Evolutionary conservation across 108 stramenopile genomes (phyloP), one percentile per base, ranked within the genome.

Genomic region (Discostella stelligeroides): DNA sequence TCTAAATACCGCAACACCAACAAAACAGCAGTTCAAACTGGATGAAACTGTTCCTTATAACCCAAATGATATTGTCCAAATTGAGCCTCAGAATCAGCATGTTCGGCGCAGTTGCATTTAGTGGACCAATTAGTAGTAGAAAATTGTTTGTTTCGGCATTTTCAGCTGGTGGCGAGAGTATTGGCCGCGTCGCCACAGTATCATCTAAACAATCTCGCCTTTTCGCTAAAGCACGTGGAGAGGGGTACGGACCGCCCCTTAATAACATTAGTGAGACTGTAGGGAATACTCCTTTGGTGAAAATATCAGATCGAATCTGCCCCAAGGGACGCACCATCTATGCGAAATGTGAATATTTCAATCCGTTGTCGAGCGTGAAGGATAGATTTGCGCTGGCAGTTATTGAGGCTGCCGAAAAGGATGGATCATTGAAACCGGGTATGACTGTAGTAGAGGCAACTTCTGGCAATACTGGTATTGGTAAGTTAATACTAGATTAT

Each of bases 391-490:
- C 82, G 17, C 83, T 95, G 43, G 48, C 74, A 7, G 75, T 88
- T 67, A 92, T 97, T 68, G 88, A 92, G 24, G 76, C 86, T 15
- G 92, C 92, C 5, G 95, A 95, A 59, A 67, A 66, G 18, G 53
- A 76, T 41, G 94, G 95, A 4, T 58, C 76, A 53, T 63, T 96
- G 55, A 81, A 75, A 46, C 88, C 87, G 9, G 97, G 97, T 9
- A 71, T 92, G 51, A 93, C 92, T 1, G 90, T 96, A 23, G 76
- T 98, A 1, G 97, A 96, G 66, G 92, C 94, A 23, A 94, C 93
- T 2, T 86, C 84, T 7, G 97, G 97, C 9, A 96, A 95, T 67
- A 96, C 95, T 1, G 97, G 97, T 25, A 95, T 96, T 28, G 53
- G 53, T 54, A 28, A 29, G 53, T 28, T 13, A 25, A 14, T 51